Evolutionary conservation across 148 eudicot species (phyloP).

Genomic region (Camellia japonica): DNA sequence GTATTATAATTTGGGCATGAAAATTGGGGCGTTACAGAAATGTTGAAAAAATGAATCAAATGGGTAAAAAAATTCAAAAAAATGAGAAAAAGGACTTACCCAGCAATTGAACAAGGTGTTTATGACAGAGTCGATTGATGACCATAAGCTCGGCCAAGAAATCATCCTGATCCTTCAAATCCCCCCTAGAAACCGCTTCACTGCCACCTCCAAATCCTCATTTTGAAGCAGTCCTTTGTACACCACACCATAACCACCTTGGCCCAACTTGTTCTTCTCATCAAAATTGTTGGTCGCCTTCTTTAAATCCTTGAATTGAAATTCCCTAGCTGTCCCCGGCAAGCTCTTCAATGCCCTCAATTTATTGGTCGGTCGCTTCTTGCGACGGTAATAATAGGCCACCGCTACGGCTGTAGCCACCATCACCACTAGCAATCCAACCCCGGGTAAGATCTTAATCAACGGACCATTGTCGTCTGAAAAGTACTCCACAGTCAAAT

Average conservation of each 20-base stretch:
- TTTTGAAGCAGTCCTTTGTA: no score
- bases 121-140: no score
- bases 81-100: no score
- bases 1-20: no score
- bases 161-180: no score
- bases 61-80: no score
- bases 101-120: no score
- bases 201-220: no score
- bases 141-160: no score
- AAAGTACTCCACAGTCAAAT: constrained; percentile 53
- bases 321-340: constrained; percentile 83
- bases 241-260: not conserved
- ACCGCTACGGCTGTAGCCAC: not conserved
- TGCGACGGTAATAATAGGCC: constrained; percentile 18
- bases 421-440: constrained; percentile 21
- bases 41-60: no score
- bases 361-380: constrained; percentile 31
- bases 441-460: constrained; percentile 17
- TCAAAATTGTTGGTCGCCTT: constrained; percentile 74
- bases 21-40: no score
- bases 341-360: constrained; percentile 58
- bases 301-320: constrained; percentile 57
- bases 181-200: no score
- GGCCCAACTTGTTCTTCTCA: constrained; percentile 64
- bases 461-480: not conserved